These are phyloP conservation scores for Imleria badia DNA, from an alignment of 768 basidiomycete genomes.

Conservation along the genomic window DNA sequence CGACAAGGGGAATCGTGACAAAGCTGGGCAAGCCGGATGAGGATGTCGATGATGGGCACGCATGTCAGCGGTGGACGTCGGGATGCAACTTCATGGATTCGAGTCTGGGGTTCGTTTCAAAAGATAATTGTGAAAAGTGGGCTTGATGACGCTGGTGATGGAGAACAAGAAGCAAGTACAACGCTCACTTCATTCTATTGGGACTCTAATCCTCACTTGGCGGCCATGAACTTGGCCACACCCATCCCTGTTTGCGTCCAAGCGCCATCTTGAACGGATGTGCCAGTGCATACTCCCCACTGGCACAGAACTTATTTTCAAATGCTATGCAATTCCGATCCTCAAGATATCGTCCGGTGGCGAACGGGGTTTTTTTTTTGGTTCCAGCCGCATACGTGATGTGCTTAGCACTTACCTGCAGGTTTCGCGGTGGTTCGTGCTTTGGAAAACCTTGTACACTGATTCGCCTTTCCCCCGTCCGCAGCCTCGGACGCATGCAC, in stretches of 20 bases:
- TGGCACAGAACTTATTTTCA: neutral
- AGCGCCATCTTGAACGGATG: too few species aligned
- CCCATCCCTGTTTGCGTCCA: too few species aligned
- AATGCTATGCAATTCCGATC: neutral
- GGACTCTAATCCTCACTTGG: too few species aligned
- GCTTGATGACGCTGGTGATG: too few species aligned
- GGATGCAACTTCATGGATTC: too few species aligned
- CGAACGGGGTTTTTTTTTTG: neutral
- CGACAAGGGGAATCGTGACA: neutral
- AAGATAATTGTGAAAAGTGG: neutral
- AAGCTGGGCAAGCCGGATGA: neutral
- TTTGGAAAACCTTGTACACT: constrained; percentile 1
- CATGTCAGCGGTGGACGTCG: neutral
- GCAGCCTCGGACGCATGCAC: neutral
- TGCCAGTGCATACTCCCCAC: neutral
- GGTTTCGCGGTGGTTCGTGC: neutral
- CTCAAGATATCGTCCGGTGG: constrained; percentile 2
- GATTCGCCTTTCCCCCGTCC: neutral
- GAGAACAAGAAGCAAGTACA: too few species aligned
- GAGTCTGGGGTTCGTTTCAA: neutral
- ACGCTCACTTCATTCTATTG: too few species aligned
- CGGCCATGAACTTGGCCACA: too few species aligned
- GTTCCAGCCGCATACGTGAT: too few species aligned
- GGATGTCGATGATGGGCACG: neutral
- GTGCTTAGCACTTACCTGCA: too few species aligned